Evolutionary conservation across 2,329 filamentous ascomycete species (phyloP).

Genomic region (Cytospora mali): DNA sequence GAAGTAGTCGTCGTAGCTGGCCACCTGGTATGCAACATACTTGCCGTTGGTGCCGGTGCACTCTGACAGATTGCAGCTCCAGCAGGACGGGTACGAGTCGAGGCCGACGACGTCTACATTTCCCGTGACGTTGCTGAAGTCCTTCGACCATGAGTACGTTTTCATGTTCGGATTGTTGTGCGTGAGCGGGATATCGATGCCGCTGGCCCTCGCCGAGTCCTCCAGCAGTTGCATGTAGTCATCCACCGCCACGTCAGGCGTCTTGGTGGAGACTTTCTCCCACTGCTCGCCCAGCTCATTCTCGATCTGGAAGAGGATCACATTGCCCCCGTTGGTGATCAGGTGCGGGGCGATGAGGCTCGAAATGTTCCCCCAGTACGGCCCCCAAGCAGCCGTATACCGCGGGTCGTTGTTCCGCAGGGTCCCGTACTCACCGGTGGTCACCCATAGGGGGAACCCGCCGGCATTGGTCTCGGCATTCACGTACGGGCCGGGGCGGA

Average conservation of each 20-base stretch:
- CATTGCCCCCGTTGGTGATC: conserved; percentile 59
- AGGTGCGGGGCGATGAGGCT: conserved; percentile 54
- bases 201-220: conserved; percentile 54
- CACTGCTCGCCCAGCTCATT: conserved; percentile 55
- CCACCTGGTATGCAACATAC: conserved; percentile 53
- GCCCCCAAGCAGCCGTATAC: conserved; percentile 56
- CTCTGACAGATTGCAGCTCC: conserved; percentile 64
- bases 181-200: conserved; percentile 60
- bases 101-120: conserved; percentile 57
- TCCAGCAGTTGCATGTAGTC: conserved; percentile 62
- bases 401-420: conserved; percentile 55
- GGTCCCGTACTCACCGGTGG: conserved; percentile 59
- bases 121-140: conserved; percentile 58
- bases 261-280: conserved; percentile 44
- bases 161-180: conserved; percentile 64
- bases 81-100: conserved; percentile 60
- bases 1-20: conserved; percentile 35
- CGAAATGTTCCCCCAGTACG: conserved; percentile 55
- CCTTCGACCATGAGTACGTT: conserved; percentile 60
- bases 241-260: conserved; percentile 50
- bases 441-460: conserved; percentile 64
- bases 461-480: conserved; percentile 66
- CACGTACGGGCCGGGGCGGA: conserved; percentile 62
- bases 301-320: conserved; percentile 59
- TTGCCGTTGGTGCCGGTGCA: conserved; percentile 62